A percentile compares a stretch with the other conserved stretches of the same genome.
Conservation (phyloP, 2,329 filamentous ascomycete species). For the Fusarium burgessii region DNA sequence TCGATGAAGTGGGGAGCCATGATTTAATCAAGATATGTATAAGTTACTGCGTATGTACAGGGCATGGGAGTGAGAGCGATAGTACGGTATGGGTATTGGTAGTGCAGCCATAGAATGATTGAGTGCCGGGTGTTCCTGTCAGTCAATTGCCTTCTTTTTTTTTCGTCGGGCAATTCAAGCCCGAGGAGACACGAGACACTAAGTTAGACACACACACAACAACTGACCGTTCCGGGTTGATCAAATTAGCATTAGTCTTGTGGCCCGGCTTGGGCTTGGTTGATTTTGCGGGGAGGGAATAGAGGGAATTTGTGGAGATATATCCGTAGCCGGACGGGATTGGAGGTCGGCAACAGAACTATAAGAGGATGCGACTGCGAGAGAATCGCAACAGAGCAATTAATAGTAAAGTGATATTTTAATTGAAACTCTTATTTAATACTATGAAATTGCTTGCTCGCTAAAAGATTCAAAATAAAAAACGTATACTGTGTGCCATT, state of each 20-base stretch:
- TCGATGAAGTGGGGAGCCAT: conserved; percentile 67
- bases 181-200: conserved; percentile 33
- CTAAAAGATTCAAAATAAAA: background rate
- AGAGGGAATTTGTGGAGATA: conserved; percentile 35
- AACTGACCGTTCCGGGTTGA: conserved; percentile 12
- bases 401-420: background rate
- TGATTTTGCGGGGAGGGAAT: conserved; percentile 36
- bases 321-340: conserved; percentile 39
- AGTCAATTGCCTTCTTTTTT: conserved; percentile 31
- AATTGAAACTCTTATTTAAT: background rate
- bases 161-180: conserved; percentile 35
- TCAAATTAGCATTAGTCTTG: conserved; percentile 26
- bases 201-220: conserved; percentile 5
- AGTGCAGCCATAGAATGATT: conserved; percentile 29
- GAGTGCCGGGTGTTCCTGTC: conserved; percentile 16
- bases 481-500: background rate
- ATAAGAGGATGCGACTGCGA: background rate
- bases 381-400: background rate
- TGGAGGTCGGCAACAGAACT: conserved; percentile 32
- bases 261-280: conserved; percentile 25
- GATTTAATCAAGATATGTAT: conserved; percentile 16
- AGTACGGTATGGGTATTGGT: conserved; percentile 8
- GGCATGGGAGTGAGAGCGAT: conserved; percentile 17
- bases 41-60: conserved; percentile 15
- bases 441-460: background rate